A percentile compares a stretch with the other conserved stretches of the same genome.
phyloP scores from a whole-genome alignment of 179 eudicot species.

The Nepenthes alata region DNA sequence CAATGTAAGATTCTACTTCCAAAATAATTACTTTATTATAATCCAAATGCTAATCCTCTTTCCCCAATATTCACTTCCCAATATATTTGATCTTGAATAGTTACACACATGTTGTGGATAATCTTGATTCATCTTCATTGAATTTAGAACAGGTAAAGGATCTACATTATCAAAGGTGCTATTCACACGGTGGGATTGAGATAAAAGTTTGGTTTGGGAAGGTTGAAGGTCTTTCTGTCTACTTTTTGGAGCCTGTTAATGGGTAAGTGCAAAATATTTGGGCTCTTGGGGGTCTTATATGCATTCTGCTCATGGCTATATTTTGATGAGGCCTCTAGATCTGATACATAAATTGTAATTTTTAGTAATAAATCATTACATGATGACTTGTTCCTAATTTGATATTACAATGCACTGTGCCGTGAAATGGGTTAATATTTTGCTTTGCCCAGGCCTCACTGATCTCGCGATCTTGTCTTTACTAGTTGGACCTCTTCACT shows the following conservation, averaged over 20 bases:
- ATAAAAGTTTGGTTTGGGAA: slow-evolving; percentile 96
- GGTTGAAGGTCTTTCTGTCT: slow-evolving; percentile 89
- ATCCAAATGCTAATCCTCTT: slow-evolving; percentile 4
- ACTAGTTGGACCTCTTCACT: too few relatives aligned
- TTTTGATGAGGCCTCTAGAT: too few relatives aligned
- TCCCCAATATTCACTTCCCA: not conserved
- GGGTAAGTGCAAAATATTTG: slow-evolving; percentile 39
- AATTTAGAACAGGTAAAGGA: slow-evolving; percentile 60
- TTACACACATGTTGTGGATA: slow-evolving; percentile 1
- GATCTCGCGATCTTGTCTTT: too few relatives aligned
- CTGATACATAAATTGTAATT: too few relatives aligned
- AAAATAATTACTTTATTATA: not conserved
- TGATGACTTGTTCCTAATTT: too few relatives aligned
- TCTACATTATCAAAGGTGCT: slow-evolving; percentile 66
- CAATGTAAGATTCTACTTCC: slow-evolving; percentile 56
- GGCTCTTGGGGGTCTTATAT: not conserved
- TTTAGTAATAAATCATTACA: too few relatives aligned
- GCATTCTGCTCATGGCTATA: too few relatives aligned
- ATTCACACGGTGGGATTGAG: slow-evolving; percentile 81
- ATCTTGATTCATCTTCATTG: slow-evolving; percentile 1
- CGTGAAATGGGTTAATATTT: too few relatives aligned
- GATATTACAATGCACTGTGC: too few relatives aligned
- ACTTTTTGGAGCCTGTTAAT: slow-evolving; percentile 92
- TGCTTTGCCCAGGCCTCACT: too few relatives aligned
- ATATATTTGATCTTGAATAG: not conserved